Conservation (phyloP, 2,329 filamentous ascomycete genomes). For the Geoglossum cookeanum region DNA sequence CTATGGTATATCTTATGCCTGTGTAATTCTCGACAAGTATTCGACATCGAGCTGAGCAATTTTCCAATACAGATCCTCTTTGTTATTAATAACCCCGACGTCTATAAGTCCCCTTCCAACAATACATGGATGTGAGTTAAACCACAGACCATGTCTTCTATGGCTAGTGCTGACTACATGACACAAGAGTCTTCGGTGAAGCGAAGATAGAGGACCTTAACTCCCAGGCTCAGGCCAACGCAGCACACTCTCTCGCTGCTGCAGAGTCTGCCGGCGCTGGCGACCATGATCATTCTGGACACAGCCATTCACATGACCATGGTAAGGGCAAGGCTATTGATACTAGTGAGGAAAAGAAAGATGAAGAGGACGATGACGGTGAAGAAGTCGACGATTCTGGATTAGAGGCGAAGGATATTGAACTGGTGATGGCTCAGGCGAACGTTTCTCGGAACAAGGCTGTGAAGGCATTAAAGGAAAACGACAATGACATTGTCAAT, state of each 20-base stretch:
- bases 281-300: slow-evolving; percentile 48
- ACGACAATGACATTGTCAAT: slow-evolving; percentile 99
- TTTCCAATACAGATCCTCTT: slow-evolving; percentile 60
- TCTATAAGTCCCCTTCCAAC: slow-evolving; percentile 98
- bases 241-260: slow-evolving; percentile 83
- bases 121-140: slow-evolving; percentile 94
- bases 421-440: slow-evolving; percentile 96
- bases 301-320: slow-evolving; percentile 32
- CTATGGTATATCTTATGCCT: background rate
- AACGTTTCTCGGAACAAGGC: slow-evolving; percentile 96
- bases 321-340: slow-evolving; percentile 50
- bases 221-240: slow-evolving; percentile 89
- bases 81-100: slow-evolving; percentile 98
- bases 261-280: slow-evolving; percentile 40
- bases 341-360: slow-evolving; percentile 40
- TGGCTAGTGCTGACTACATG: slow-evolving; percentile 11
- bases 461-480: slow-evolving; percentile 95
- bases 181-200: slow-evolving; percentile 83
- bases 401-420: slow-evolving; percentile 97
- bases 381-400: slow-evolving; percentile 92
- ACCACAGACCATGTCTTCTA: slow-evolving; percentile 2
- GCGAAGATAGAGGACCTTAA: slow-evolving; percentile 99
- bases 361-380: slow-evolving; percentile 72
- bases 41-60: background rate
- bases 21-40: background rate